A percentile compares a stretch with the other conserved stretches of the same genome.
Conservation (phyloP, 225 moss, liverwort and hornwort species). For the Rhytidiadelphus loreus region DNA sequence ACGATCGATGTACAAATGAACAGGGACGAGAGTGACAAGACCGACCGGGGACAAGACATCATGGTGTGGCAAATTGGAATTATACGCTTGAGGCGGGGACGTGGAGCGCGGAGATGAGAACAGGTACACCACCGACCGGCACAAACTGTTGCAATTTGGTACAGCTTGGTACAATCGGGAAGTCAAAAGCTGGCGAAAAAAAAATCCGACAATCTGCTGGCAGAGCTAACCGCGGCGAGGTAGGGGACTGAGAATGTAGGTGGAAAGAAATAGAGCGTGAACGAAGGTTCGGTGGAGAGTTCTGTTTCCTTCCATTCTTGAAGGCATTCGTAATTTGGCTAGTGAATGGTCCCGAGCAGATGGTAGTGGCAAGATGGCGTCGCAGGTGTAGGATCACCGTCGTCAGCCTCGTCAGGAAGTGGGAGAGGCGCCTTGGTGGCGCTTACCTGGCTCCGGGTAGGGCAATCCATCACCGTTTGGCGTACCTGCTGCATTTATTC, state of each 20-base stretch:
- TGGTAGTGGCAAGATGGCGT: neutral
- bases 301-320: neutral
- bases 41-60: neutral
- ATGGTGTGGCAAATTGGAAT: neutral
- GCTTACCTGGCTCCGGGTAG: constrained; percentile 13
- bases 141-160: neutral
- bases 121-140: neutral
- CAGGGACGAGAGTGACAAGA: neutral
- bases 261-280: neutral
- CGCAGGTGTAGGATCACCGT: neutral
- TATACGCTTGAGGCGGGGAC: neutral
- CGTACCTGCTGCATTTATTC: constrained; percentile 4
- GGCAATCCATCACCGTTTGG: neutral
- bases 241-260: neutral
- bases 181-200: neutral
- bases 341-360: neutral
- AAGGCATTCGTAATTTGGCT: neutral
- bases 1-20: constrained; percentile 11
- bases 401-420: neutral
- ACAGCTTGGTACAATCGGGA: neutral
- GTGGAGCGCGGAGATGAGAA: neutral
- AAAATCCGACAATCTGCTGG: neutral
- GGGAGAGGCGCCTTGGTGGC: neutral
- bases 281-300: neutral
- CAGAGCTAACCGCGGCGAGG: neutral